phyloP scores from a whole-genome alignment of 2,329 filamentous ascomycete genomes.

The Aspergillus pseudotamarii region DNA sequence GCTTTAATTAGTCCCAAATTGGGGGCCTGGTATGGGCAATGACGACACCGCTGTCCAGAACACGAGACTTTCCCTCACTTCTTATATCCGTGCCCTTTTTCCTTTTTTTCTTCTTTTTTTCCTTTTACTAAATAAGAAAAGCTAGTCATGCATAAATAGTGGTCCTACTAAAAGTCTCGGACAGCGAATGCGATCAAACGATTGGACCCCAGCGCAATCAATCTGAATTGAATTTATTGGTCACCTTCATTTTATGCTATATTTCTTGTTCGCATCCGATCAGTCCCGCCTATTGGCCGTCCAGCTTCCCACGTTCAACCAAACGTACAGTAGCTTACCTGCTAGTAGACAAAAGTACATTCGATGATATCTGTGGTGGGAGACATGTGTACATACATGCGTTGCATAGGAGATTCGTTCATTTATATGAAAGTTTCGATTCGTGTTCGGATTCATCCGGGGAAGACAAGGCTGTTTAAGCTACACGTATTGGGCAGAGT shows the following conservation, averaged over 20 bases:
- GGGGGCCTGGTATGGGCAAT: background rate
- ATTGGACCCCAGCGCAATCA: background rate
- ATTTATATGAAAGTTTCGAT: background rate
- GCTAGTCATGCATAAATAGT: background rate
- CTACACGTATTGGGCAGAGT: background rate
- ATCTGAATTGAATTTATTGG: background rate
- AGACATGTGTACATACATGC: background rate
- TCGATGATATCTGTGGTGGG: background rate
- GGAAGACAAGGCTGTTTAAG: background rate
- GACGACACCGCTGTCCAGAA: slow-evolving; percentile 8
- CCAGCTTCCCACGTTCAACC: background rate
- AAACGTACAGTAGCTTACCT: background rate
- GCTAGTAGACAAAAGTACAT: background rate
- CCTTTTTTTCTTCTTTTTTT: background rate
- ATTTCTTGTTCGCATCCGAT: background rate
- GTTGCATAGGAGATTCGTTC: too few relatives aligned
- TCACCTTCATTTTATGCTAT: background rate
- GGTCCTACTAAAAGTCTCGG: background rate
- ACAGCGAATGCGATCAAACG: background rate
- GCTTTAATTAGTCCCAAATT: slow-evolving; percentile 5
- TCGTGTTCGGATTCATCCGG: too few relatives aligned
- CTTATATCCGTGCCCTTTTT: background rate
- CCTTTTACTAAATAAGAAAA: background rate
- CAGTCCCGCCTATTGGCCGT: background rate
- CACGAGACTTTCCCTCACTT: background rate